phyloP scores from a whole-genome alignment of 192 early-diverging fungal genomes.

The Coemansia sp. region DNA sequence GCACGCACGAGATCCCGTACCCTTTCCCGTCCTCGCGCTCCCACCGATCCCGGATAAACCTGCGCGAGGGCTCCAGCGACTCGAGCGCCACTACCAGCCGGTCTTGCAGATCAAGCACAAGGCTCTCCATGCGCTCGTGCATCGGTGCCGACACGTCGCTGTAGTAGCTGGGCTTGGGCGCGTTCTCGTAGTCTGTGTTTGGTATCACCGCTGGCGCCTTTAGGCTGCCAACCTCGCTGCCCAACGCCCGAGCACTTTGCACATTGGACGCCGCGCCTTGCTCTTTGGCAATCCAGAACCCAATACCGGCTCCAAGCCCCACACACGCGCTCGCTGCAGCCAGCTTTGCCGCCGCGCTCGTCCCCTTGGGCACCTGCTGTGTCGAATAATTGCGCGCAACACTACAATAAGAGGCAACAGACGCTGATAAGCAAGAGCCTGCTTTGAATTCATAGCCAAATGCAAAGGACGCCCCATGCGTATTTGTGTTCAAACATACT shows the following conservation, averaged over 20 bases:
- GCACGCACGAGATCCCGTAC: conserved; percentile 85
- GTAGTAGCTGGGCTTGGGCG: conserved; percentile 32
- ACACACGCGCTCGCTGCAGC: not conserved
- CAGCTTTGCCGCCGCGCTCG: not conserved
- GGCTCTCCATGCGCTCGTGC: conserved; percentile 79
- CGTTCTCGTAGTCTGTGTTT: conserved; percentile 30
- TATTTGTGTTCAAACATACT: not conserved
- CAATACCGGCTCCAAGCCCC: not conserved
- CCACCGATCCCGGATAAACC: conserved; percentile 81
- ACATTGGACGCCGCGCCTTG: not conserved
- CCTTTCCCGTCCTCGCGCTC: conserved; percentile 82
- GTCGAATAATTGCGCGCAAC: not conserved
- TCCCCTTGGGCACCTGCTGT: not conserved
- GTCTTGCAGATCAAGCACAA: conserved; percentile 74
- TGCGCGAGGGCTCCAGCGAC: conserved; percentile 61
- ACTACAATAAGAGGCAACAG: not conserved
- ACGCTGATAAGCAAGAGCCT: not conserved
- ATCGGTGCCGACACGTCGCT: conserved; percentile 53
- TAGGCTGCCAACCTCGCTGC: conserved; percentile 23
- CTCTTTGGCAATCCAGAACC: conserved; percentile 1
- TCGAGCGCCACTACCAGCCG: conserved; percentile 63
- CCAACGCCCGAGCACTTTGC: conserved; percentile 6
- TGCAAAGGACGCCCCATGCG: not conserved
- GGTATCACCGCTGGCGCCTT: conserved; percentile 25
- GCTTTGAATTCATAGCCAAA: not conserved